Evolutionary conservation across 2,329 filamentous ascomycete genomes (phyloP), one percentile per base, ranked within the genome.

Genomic region (Aspergillus nomiae): DNA sequence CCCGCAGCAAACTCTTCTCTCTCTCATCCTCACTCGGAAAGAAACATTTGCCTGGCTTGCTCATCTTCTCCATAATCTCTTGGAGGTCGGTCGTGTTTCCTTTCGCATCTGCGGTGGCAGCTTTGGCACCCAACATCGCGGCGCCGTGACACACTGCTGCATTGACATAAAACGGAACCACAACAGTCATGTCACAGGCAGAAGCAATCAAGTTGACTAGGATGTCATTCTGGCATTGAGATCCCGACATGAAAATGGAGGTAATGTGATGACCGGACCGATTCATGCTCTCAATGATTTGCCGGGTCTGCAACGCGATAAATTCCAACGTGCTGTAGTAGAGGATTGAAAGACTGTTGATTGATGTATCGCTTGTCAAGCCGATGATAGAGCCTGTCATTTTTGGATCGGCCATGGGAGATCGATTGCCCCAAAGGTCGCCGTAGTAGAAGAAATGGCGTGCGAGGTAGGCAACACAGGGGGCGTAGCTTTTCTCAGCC

Each of bases 361-460:
- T 86, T 70, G 88, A 91, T 78, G 92, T 94, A 81, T 98, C 94
- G 69, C 88, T 92, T 74, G 89, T 92, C 63, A 99, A 83, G n/a
- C 95, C 95, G 65, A 97, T 89, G 67, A 97, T 87, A 9, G 92
- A 89, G 28, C 95, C 95, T 69, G 90, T 91, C 95, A 99, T 99
- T 79, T 89, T 90, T 30, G 94, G 85, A 74, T 99, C 94, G 3
- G 95, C 94, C 62, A 99, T 87, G 1, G 95, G 95, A 21, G 93
- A 97, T 46, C 95, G 90, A 82, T 99, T 99, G 64, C 95, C 95
- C 86, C 96, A 98, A 4, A 98, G 85, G 75, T 99, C 95, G 66
- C 95, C 95, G 77, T 99, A 99, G 83, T 99, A 96, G 87, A 99
- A 99, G 82, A 96, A 91, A 79, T 98, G 94, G 9, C 94, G 91